Evolutionary conservation across 768 basidiomycete genomes (phyloP).

Genomic region (Amanita fuliginea): DNA sequence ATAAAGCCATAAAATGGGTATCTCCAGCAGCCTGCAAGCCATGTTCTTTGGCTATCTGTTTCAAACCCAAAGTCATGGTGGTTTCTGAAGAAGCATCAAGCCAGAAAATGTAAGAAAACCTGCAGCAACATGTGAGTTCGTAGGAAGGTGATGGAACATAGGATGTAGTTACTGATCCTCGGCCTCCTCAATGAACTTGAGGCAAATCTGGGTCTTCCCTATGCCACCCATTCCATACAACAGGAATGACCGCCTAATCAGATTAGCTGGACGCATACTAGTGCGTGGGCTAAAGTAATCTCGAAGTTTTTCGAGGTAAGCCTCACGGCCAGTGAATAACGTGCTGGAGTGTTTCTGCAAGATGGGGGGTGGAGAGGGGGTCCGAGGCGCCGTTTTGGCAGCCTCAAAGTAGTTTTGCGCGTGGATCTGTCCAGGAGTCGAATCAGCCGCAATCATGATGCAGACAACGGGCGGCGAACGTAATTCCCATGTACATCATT

Average conservation of each 20-base stretch:
- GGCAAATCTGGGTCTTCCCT: slow-evolving; percentile 4
- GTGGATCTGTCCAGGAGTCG: neutral
- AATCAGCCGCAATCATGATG: neutral
- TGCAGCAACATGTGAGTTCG: slow-evolving; percentile 3
- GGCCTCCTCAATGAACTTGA: neutral
- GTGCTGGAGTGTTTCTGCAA: neutral
- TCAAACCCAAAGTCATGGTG: slow-evolving; percentile 4
- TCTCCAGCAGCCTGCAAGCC: neutral
- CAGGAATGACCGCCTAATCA: slow-evolving; percentile 6
- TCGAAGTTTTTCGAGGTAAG: slow-evolving; percentile 7
- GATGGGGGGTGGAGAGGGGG: neutral
- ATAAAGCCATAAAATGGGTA: neutral
- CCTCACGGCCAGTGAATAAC: slow-evolving; percentile 8
- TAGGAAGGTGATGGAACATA: neutral
- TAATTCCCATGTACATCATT: neutral
- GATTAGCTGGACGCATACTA: neutral
- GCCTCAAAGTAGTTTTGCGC: neutral
- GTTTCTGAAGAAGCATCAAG: slow-evolving; percentile 13
- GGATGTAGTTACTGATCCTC: neutral
- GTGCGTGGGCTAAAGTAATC: slow-evolving; percentile 5
- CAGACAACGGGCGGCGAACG: neutral
- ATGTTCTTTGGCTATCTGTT: slow-evolving; percentile 6
- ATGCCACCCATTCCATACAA: slow-evolving; percentile 13
- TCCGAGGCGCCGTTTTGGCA: neutral
- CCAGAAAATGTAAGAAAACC: slow-evolving; percentile 14